Evolutionary conservation across 257 asterid species (phyloP), one percentile per base, ranked within the genome.

Genomic region (Lycium barbarum): DNA sequence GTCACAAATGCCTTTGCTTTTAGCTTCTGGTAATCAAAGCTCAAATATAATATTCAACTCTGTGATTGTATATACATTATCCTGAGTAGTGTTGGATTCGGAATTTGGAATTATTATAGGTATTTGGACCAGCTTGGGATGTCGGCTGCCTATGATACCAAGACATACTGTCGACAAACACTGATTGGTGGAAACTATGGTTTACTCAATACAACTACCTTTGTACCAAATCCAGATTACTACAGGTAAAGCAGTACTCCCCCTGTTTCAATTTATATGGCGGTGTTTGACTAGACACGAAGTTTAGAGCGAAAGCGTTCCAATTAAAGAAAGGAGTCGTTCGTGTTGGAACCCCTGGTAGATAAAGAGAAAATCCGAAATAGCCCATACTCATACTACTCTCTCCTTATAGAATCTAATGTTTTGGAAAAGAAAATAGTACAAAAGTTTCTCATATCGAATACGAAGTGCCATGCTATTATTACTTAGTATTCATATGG

Each of bases 161-260:
- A 93, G 83, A 87, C 97, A 6, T 94, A 94, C 80, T 94, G 98
- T 89, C 89, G 99, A 83, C 98, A 94, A 84, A 45, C 99, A 1
- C 67, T 95, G 79, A 91, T 93, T 22, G 99, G 99, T 7, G 98
- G 99, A 82, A 91, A 95, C 91, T 95, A 95, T 45, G 99, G 99
- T 78, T 90, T 95, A 47, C 95, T 94, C 67, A 91, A 93, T 83
- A 92, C 93, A 18, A 92, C 94, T 66, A 90, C 93, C 40, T 95
- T 92, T 87, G 78, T 55, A 38, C 98, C 99, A 9, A 94, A 94
- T 91, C 97, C 98, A 43, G 99, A 94, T 87, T 94, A 93, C 92
- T 95, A 95, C 89, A 93, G 98, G 98, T 93, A n/a, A 85, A 74
- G 6, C 5, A 20, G 61, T 47, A 10, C 59, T 47, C 61, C 9